Conservation (phyloP, 345 rosid species). For the Draba incana region DNA sequence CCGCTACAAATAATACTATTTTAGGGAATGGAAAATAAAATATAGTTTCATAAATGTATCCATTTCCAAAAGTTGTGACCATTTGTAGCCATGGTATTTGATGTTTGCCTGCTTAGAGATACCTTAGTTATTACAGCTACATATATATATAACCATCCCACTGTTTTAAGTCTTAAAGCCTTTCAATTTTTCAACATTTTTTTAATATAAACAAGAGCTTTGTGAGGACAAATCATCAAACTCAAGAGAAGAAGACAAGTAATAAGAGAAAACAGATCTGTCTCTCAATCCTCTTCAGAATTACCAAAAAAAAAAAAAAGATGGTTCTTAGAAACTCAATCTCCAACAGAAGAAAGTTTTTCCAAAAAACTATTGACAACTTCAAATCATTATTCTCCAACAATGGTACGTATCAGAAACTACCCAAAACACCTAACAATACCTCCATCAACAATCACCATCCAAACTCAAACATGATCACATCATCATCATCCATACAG, state of each 20-base stretch:
- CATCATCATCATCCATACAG: conserved; percentile 21
- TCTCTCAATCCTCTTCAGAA: conserved; percentile 22
- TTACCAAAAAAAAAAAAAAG: neutral
- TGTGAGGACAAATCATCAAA: conserved; percentile 34
- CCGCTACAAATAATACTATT: neutral
- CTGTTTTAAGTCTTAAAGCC: neutral
- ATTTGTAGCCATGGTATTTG: neutral
- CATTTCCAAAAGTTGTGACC: neutral
- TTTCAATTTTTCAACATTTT: neutral
- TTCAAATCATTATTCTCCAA: conserved; percentile 60
- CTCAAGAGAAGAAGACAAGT: conserved; percentile 25
- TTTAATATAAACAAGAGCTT: conserved; percentile 15
- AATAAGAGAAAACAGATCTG: conserved; percentile 22
- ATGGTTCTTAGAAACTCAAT: conserved; percentile 68
- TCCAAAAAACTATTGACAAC: conserved; percentile 54
- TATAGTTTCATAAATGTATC: neutral
- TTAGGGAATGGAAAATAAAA: neutral
- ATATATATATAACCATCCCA: neutral
- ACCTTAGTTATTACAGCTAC: neutral
- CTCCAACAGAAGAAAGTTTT: conserved; percentile 62
- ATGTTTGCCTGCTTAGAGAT: neutral
- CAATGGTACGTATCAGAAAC: conserved; percentile 50
- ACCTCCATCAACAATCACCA: conserved; percentile 37
- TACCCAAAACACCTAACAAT: conserved; percentile 56
- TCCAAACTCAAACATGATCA: conserved; percentile 17